phyloP scores from a whole-genome alignment of 305 asterid species.

The Stenogyne calaminthoides region DNA sequence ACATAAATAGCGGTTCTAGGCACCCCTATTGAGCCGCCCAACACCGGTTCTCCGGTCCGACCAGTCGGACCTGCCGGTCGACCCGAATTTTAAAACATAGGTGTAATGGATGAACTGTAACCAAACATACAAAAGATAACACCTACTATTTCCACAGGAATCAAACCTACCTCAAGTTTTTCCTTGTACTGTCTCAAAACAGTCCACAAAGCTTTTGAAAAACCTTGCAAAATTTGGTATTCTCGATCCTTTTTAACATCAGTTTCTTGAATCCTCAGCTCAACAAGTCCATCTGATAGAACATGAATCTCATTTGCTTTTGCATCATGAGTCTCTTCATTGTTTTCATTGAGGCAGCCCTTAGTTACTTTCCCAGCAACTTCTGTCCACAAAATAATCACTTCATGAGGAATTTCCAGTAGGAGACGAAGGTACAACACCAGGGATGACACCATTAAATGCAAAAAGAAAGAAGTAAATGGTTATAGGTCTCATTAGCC shows the following conservation, averaged over 20 bases:
- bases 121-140: conserved; percentile 11
- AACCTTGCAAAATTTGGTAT: conserved; percentile 53
- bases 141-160: conserved; percentile 18
- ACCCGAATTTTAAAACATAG: too few relatives aligned
- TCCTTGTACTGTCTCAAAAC: conserved; percentile 65
- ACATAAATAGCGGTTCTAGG: too few relatives aligned
- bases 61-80: too few relatives aligned
- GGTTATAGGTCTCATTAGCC: conserved; percentile 15
- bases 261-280: conserved; percentile 30
- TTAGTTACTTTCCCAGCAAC: conserved; percentile 33
- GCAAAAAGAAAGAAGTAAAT: conserved; percentile 13
- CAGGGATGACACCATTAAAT: conserved; percentile 20
- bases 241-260: conserved; percentile 46
- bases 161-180: conserved; percentile 62
- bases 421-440: conserved; percentile 25
- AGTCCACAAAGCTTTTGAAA: conserved; percentile 77
- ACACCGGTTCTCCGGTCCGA: too few relatives aligned
- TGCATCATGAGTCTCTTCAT: conserved; percentile 34
- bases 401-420: conserved; percentile 22
- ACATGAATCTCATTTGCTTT: conserved; percentile 38
- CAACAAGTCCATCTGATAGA: conserved; percentile 38
- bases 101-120: conserved; percentile 17
- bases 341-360: conserved; percentile 27
- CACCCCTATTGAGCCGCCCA: too few relatives aligned
- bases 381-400: conserved; percentile 39